Evolutionary conservation across 805 yeast genomes (phyloP), one percentile per base, ranked within the genome.

Genomic region (Kuraishia ogatae): DNA sequence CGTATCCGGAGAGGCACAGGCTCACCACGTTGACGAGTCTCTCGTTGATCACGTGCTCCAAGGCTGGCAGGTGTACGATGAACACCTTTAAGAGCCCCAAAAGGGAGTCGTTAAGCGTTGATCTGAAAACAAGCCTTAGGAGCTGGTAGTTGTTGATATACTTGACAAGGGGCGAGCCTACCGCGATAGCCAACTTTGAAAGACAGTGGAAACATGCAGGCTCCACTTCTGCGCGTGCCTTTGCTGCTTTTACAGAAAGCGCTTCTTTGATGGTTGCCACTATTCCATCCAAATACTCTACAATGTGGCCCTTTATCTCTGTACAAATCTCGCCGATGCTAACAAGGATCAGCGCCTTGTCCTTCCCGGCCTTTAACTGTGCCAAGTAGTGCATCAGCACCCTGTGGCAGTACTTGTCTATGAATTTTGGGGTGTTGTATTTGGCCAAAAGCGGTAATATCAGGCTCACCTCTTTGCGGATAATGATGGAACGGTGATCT

Each of bases 91-190:
- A 67, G 15, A 94, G 87, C 57, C 83, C 83, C 64, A 89, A 85
- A 83, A 93, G 83, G 58, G 87, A 85, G 60, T 83, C 85, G n/a
- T 90, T 86, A 54, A 93, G 77, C 0, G 97, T 88, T 58, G 97
- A 90, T 51, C 85, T 80, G 61, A 93, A 77, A 71, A 93, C 80
- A 70, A 88, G 76, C 60, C 87, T 92, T 53, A 93, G 71, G 22
- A 93, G 78, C 52, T 69, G 71, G 62, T 89, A 96, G 58, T 85
- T 80, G 59, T 90, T 92, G 55, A 94, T 72, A 66, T 89, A 91
- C 64, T 93, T 94, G 0, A 97, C 89, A 55, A 93, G 74, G 0
- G 97, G 96, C 13, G 97, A 96, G 0, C 97, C 97, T 17, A 93
- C 89, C 0, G 98, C 93, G 24, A 79, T 78, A 0, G 97, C 92